Base-by-base conservation (phyloP, 2,329 filamentous ascomycete species). In the Paecilomyces dactylethromorphus region DNA sequence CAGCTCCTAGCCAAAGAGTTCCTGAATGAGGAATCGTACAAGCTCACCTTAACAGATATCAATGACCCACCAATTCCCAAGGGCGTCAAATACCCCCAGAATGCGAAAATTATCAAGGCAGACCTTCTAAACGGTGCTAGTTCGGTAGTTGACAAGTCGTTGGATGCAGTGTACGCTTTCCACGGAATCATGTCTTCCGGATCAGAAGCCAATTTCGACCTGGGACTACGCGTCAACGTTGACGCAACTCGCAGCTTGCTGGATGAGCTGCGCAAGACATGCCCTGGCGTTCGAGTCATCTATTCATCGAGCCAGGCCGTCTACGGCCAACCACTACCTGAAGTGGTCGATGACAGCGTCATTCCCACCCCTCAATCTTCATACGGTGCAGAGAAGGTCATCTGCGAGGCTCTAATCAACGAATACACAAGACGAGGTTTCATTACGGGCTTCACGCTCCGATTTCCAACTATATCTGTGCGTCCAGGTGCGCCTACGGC, bases 161-260 rank as follows among this genome's bases (percentile, higher is more conserved):
- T 84, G 3, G 76, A 80, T 60, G 81, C 81, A 53, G 77, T 82
- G 59, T 87, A 85, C 72, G 76, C 86, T 65, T 83, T 88, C 69
- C 85, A 88, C 71, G 85, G 85, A 62, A 86, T 87, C 76, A 87
- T 88, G 85, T 87, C 84, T 0, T 81, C 81, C 12, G 84, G 84
- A 5, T 82, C 84, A 15, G 85, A 87, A 71, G 82, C 82, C 50
- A 80, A 87, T 71, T 84, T 83, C 62, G 81, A 84, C 55, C 75
- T 86, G 1, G 84, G 83, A 2, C 76, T 86, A 61, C 76, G 74
- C 49, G 84, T 87, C 56, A 87, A 88, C 69, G 78, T 87, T 54
- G 82, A 87, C 63, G 83, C 81, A 49, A 83, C 84, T 12, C 79
- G 83, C 24, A 72, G 74, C 49, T 65, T 87, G 1, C 75, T 87